Evolutionary conservation across 768 basidiomycete genomes (phyloP), one percentile per base, ranked within the genome.

Genomic region (Serendipita sp.): DNA sequence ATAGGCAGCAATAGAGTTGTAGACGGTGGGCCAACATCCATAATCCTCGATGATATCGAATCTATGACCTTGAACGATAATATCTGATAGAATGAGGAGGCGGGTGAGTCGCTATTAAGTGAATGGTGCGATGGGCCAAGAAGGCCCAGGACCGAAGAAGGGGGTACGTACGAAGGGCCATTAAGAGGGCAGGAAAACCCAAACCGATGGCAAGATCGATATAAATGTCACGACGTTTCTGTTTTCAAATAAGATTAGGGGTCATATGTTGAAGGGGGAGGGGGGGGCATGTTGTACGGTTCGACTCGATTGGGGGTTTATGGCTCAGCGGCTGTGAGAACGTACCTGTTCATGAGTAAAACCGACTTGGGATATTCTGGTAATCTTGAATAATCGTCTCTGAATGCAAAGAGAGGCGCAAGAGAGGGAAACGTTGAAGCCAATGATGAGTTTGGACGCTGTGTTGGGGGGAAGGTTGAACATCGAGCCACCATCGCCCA

Each of bases 351-450:
- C 15, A 16, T n/a, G 31, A 2, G 18, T 4, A 3, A 10, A 11
- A 65, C 69, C 16, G 40, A 75, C 74, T 65, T 82, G 76, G 3
- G 76, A 76, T n/a, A 83, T 77, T 0, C 77, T 73, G 3, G 82
- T 78, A 55, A 85, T 83, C 66, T 77, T 74, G 71, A 84, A 86
- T 3, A 88, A 77, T 15, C 84, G 79, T 18, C 81, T 79, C 68
- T 81, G 82, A 70, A 83, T 84, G 70, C 80, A 82, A 3, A 83
- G 74, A 2, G 79, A 80, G 8, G 79, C 74, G 1, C 80, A 78
- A 3, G 83, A 81, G 66, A 83, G 75, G 0, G 76, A 83, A 62
- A 80, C 74, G 45, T 71, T 69, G 43, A 71, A 67, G n/a, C 77
- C 79, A 33, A 80, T 66, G 6, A 70, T 66, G 46, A 81, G 66